Percentiles rank a stretch among this genome's conserved stretches.
These are phyloP conservation scores for Sanchytrium tribonematis DNA, from an alignment of 371 early-diverging fungal species.

Conservation along the genomic window DNA sequence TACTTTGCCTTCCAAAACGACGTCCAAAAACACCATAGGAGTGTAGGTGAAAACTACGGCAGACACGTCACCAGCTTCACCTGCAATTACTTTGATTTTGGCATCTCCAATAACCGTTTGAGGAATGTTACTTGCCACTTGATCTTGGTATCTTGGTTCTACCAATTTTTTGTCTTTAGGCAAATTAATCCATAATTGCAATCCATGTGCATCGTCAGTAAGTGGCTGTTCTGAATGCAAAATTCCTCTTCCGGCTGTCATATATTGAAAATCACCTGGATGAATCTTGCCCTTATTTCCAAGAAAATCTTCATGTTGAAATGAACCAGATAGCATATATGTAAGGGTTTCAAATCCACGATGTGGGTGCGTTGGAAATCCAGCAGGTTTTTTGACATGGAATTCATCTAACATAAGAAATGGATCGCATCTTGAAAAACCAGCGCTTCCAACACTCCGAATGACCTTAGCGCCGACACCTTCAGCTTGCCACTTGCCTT, in stretches of 20 bases:
- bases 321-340: conserved; percentile 35
- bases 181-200: conserved; percentile 62
- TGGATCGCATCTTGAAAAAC: conserved; percentile 40
- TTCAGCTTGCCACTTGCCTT: conserved; percentile 11
- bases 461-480: conserved; percentile 32
- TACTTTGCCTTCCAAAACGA: conserved; percentile 21
- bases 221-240: conserved; percentile 47
- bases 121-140: conserved; percentile 25
- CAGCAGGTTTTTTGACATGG: conserved; percentile 14
- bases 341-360: conserved; percentile 48
- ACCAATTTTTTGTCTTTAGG: conserved; percentile 44
- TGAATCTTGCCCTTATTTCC: conserved; percentile 38
- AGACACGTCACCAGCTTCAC: conserved; percentile 27
- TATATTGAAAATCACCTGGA: conserved; percentile 47
- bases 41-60: conserved; percentile 30
- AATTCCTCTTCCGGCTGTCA: conserved; percentile 46
- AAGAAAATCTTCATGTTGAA: conserved; percentile 47
- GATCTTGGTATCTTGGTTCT: conserved; percentile 44
- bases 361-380: conserved; percentile 20
- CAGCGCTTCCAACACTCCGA: conserved; percentile 32
- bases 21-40: conserved; percentile 40
- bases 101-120: conserved; percentile 23
- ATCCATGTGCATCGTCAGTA: conserved; percentile 21
- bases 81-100: conserved; percentile 44
- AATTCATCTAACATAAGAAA: conserved; percentile 58